phyloP scores from a whole-genome alignment of 2,329 filamentous ascomycete species.

The Periglandula ipomoeae region DNA sequence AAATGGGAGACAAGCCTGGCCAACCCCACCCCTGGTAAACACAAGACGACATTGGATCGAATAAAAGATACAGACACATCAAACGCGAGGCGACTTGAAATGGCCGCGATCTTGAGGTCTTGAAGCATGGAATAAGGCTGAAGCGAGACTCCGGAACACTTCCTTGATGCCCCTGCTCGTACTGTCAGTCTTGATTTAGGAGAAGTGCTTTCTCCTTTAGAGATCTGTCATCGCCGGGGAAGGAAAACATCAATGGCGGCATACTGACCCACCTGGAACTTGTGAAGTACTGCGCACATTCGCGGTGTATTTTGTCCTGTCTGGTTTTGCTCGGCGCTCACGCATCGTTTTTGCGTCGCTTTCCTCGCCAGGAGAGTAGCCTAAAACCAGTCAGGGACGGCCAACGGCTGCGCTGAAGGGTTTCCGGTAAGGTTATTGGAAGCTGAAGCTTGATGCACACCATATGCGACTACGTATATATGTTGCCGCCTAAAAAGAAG shows the following conservation, averaged over 20 bases:
- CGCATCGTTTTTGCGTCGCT: too few species aligned
- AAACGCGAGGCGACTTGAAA: neutral
- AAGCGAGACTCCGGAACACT: neutral
- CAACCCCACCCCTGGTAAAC: slow-evolving; percentile 7
- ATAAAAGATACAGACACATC: neutral
- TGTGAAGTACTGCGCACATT: too few species aligned
- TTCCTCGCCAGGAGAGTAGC: too few species aligned
- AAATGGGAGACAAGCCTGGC: slow-evolving; percentile 13
- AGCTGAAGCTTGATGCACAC: neutral
- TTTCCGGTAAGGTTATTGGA: neutral
- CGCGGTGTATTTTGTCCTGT: too few species aligned
- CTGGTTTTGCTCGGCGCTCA: too few species aligned
- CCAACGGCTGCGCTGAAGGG: too few species aligned
- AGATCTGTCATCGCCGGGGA: too few species aligned
- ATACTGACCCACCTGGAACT: too few species aligned
- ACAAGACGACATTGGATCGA: slow-evolving; percentile 5
- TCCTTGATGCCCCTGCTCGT: too few species aligned
- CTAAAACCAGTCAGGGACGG: neutral
- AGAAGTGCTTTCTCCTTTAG: too few species aligned
- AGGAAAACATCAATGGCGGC: too few species aligned
- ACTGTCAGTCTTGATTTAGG: too few species aligned
- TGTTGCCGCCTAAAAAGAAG: neutral
- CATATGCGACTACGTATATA: neutral
- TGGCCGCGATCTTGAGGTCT: neutral
- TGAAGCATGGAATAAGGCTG: neutral